Conservation (phyloP, 2,329 filamentous ascomycete genomes). For the Aspergillus sp. region DNA sequence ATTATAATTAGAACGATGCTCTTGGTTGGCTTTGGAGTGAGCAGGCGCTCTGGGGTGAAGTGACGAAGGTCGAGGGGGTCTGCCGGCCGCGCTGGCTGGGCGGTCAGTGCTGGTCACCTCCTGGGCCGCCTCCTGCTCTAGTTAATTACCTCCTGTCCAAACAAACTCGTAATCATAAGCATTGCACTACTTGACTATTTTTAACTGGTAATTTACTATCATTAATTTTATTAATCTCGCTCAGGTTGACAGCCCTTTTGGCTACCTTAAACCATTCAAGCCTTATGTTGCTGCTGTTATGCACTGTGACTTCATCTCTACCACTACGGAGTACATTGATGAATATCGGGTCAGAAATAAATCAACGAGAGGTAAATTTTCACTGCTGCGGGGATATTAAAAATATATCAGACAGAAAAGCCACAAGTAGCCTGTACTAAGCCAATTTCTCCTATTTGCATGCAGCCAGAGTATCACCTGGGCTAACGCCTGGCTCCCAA, state of each 20-base stretch:
- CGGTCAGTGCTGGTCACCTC: slow-evolving; percentile 13
- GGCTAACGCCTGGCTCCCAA: slow-evolving; percentile 25
- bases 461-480: slow-evolving; percentile 25
- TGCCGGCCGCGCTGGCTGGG: slow-evolving; percentile 12
- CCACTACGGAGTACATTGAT: neutral
- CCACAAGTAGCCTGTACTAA: slow-evolving; percentile 33
- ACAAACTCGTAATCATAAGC: neutral
- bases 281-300: neutral
- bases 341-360: neutral
- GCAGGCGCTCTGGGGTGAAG: slow-evolving; percentile 1
- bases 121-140: neutral
- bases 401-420: slow-evolving; percentile 40
- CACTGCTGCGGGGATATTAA: slow-evolving; percentile 42
- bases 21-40: slow-evolving; percentile 1
- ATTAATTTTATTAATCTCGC: neutral
- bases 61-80: slow-evolving; percentile 1
- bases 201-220: neutral
- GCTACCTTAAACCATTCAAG: neutral
- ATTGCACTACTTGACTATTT: neutral
- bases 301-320: neutral
- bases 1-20: slow-evolving; percentile 7
- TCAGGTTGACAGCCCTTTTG: neutral
- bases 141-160: neutral
- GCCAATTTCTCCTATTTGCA: slow-evolving; percentile 41
- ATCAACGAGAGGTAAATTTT: slow-evolving; percentile 38